Percentiles rank a stretch among this genome's conserved stretches.
Conservation (phyloP, 1,284 basidiomycete species). For the Tilletia walkeri region DNA sequence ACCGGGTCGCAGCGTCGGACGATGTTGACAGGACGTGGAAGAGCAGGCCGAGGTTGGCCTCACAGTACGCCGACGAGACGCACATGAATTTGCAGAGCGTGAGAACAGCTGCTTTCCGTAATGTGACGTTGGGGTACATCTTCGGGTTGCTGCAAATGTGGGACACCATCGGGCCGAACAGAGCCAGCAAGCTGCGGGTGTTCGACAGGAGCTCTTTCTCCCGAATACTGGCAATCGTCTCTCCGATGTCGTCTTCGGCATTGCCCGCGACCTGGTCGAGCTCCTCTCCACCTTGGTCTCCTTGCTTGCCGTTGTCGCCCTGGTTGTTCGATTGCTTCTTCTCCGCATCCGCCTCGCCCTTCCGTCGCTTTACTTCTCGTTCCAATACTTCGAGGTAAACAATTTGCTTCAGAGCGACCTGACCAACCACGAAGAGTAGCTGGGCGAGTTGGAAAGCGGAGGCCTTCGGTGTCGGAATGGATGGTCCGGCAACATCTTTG, state of each 20-base stretch:
- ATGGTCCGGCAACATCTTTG: background rate
- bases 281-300: slow-evolving; percentile 58
- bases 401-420: slow-evolving; percentile 95
- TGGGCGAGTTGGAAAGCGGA: slow-evolving; percentile 79
- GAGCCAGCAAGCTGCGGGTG: slow-evolving; percentile 73
- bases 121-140: slow-evolving; percentile 67
- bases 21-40: slow-evolving; percentile 92
- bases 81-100: slow-evolving; percentile 96
- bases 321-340: slow-evolving; percentile 56
- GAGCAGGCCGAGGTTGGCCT: slow-evolving; percentile 78
- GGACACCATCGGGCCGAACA: slow-evolving; percentile 85
- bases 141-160: slow-evolving; percentile 74
- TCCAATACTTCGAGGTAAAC: slow-evolving; percentile 96
- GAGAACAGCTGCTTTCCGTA: slow-evolving; percentile 82
- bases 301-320: slow-evolving; percentile 52
- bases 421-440: slow-evolving; percentile 88
- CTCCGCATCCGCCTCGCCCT: slow-evolving; percentile 71
- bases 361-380: slow-evolving; percentile 91
- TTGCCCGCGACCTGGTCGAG: slow-evolving; percentile 96
- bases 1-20: slow-evolving; percentile 80
- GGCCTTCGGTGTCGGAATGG: background rate
- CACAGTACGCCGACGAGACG: slow-evolving; percentile 89
- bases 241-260: slow-evolving; percentile 96
- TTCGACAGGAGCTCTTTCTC: slow-evolving; percentile 88
- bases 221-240: slow-evolving; percentile 76